Evolutionary conservation across 208 protist species (phyloP), one percentile per base, ranked within the genome.

Genomic region (Tritrichomonas musculus): DNA sequence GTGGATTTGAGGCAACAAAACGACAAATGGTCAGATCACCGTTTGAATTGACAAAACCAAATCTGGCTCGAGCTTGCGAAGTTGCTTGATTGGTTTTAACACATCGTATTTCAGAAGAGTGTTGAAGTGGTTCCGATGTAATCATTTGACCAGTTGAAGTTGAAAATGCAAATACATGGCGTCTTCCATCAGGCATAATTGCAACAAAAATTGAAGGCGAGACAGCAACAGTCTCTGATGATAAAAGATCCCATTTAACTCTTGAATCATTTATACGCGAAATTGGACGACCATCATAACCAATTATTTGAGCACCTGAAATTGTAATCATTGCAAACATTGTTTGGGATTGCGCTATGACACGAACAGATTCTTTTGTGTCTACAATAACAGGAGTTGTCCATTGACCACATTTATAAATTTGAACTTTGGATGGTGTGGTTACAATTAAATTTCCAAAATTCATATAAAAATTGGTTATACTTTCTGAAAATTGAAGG

Each of bases 401-500:
- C 77, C 77, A 88, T 53, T 44, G 47, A 22, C 77, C 47, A n/a
- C 20, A 88, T 88, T 88, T 88, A 50, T 88, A 88, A 47, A 88
- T 88, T 33, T 88, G 77, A 39, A 88, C 13, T 49, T 88, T 88
- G 25, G 41, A 57, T 50, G 33, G 77, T 88, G 47, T 57, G 17
- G 25, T 57, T 39, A 88, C 77, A 47, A 88, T 88, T n/a, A 88
- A 47, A 30, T 88, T 53, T 4, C 57, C 39, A 30, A 88, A 88
- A 20, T 20, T 36, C 1, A 88, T 57, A 53, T 44, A 53, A 17
- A 88, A 88, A 57, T 88, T 36, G 9, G n/a, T 47, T 20, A 88
- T 36, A 9, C n/a, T 57, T 39, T 53, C 47, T 8, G 44, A 53
- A 47, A 88, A 88, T 60, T 88, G 77, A 5, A 88, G 47, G 47